These are phyloP conservation scores for Durotheca rogersii DNA, from an alignment of 495 filamentous ascomycete species.

Conservation along the genomic window DNA sequence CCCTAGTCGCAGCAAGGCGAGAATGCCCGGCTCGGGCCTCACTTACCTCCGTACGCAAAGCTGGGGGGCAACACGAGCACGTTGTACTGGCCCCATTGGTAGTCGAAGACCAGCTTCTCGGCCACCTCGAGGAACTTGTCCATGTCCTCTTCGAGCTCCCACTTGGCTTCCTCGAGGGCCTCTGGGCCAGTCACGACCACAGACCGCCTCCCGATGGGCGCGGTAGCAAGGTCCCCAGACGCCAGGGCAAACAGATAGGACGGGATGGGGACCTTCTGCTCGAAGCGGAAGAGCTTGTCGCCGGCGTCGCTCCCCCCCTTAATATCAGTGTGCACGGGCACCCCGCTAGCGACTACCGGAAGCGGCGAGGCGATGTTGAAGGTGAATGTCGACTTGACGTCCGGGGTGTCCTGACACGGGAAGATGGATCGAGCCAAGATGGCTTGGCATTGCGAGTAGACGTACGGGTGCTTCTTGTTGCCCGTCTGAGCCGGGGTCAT, in stretches of 20 bases:
- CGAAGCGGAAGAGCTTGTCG: constrained; percentile 71
- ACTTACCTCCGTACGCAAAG: constrained; percentile 73
- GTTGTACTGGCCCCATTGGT: constrained; percentile 93
- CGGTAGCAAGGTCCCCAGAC: constrained; percentile 82
- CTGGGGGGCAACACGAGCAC: constrained; percentile 85
- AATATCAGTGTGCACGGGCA: constrained; percentile 59
- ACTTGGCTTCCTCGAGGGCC: constrained; percentile 77
- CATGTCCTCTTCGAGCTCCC: constrained; percentile 85
- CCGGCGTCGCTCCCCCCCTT: constrained; percentile 52
- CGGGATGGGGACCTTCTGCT: constrained; percentile 88
- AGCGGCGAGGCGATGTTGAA: constrained; percentile 86
- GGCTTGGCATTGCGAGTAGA: constrained; percentile 97
- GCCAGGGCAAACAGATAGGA: constrained; percentile 92
- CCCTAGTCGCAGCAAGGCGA: background rate
- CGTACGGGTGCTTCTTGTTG: constrained; percentile 91
- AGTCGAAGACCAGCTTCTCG: constrained; percentile 84
- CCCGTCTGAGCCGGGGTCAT: constrained; percentile 85
- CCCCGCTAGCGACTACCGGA: constrained; percentile 83
- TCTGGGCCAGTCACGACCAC: constrained; percentile 83
- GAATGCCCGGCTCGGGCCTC: no score
- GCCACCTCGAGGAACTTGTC: constrained; percentile 88
- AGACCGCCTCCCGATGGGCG: constrained; percentile 80
- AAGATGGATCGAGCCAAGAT: constrained; percentile 92
- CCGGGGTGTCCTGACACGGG: constrained; percentile 95
- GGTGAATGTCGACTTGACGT: constrained; percentile 86